Evolutionary conservation across 1,284 basidiomycete species (phyloP), one percentile per base, ranked within the genome.

Genomic region (Ganoderma meredithae): DNA sequence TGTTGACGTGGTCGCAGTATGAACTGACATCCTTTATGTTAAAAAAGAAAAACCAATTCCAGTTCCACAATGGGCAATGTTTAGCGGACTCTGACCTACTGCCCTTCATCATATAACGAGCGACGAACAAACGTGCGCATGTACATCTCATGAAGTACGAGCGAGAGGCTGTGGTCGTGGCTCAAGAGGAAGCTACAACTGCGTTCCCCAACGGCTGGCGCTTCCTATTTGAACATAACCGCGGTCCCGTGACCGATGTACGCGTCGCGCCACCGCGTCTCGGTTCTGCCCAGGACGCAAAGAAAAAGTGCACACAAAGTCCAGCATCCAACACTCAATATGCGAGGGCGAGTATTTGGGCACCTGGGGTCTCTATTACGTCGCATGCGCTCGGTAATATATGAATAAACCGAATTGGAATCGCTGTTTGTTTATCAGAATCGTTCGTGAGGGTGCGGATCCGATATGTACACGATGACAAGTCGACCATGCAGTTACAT

Each of bases 241-340:
- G 60, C 60, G 60, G 47, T 62, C 60, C 60, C 60, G 60, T 62
- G 60, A 62, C 59, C 22, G 31, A 27, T n/a, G 27, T 19, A 62
- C 60, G 60, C 60, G 60, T 62, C 60, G 60, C 41, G 60, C 60
- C 60, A 61, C 27, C 60, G 44, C 31, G 44, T 33, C 60, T 13
- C 10, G 47, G 22, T 12, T 10, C 47, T 12, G 22, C 22, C 10
- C 36, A 39, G 36, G 31, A 4, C 10, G 1, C 36, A 39, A 10
- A 8, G 36, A 10, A 39, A 39, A 39, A 39, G 4, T 39, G 1
- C 36, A 39, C 7, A 10, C 0, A 39, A 39, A 39, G 36, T 39
- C 36, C 36, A 39, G 25, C 41, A 27, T 15, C 4, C 36, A n/a
- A 9, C 1, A 41, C 13, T 52, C 22, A 13, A 39, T 39, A 39